Percentiles rank a stretch among this genome's conserved stretches.
Conservation (phyloP, 2,329 filamentous ascomycete species). For the Colletotrichum lindemuthianum region DNA sequence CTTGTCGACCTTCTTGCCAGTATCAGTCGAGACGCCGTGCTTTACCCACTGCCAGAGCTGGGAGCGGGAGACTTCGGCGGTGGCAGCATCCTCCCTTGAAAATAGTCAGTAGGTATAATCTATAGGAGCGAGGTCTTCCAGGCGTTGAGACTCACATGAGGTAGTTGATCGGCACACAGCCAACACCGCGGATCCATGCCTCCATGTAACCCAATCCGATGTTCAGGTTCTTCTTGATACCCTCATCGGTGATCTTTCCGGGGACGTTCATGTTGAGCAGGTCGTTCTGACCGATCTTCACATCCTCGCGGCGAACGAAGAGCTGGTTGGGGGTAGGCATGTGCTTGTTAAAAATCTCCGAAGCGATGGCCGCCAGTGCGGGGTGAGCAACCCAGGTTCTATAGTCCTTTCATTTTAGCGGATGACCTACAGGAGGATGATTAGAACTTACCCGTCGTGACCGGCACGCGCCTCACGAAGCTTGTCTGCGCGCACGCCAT, state of each 20-base stretch:
- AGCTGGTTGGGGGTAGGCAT: slow-evolving; percentile 99
- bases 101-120: slow-evolving; percentile 28
- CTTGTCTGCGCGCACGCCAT: slow-evolving; percentile 92
- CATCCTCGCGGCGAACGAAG: slow-evolving; percentile 85
- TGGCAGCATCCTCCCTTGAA: slow-evolving; percentile 87
- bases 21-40: slow-evolving; percentile 77
- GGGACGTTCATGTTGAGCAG: slow-evolving; percentile 98
- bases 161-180: slow-evolving; percentile 97
- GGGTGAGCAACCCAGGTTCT: slow-evolving; percentile 96
- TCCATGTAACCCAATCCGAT: slow-evolving; percentile 99
- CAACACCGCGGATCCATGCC: slow-evolving; percentile 93
- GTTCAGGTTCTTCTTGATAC: slow-evolving; percentile 96
- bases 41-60: slow-evolving; percentile 98
- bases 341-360: slow-evolving; percentile 95
- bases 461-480: slow-evolving; percentile 94
- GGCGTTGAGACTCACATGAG: slow-evolving; percentile 72
- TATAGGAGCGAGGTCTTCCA: neutral
- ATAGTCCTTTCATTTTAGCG: slow-evolving; percentile 44
- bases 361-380: slow-evolving; percentile 86
- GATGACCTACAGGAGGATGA: neutral
- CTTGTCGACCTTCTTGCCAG: slow-evolving; percentile 95
- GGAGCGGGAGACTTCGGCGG: slow-evolving; percentile 91
- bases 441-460: slow-evolving; percentile 73
- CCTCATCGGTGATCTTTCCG: slow-evolving; percentile 89
- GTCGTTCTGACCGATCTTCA: slow-evolving; percentile 86